Evolutionary conservation across 257 asterid genomes (phyloP).

Genomic region (Salvia rosmarinus): DNA sequence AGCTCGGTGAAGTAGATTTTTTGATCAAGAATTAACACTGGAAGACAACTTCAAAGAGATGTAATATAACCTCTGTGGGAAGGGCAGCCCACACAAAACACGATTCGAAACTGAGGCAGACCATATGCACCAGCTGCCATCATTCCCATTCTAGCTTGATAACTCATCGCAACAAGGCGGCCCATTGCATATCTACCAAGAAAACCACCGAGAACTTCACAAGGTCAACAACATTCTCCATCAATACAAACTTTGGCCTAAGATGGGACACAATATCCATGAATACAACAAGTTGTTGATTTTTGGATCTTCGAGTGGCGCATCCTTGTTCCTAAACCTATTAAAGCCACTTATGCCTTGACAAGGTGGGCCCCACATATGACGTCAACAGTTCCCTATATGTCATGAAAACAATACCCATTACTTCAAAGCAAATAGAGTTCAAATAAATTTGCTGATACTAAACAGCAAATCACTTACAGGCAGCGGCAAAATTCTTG

Average conservation of each 20-base stretch:
- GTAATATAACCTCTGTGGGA: constrained; percentile 56
- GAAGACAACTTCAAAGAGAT: not conserved
- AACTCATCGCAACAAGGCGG: too few species aligned
- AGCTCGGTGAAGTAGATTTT: not conserved
- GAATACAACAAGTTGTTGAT: constrained; percentile 62
- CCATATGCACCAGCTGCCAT: constrained; percentile 95
- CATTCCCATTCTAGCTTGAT: constrained; percentile 80
- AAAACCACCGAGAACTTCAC: too few species aligned
- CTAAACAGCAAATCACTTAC: constrained; percentile 47
- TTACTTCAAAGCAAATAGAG: constrained; percentile 8
- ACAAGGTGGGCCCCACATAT: constrained; percentile 94
- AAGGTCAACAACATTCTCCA: too few species aligned
- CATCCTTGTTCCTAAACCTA: constrained; percentile 53
- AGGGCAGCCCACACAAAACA: constrained; percentile 90
- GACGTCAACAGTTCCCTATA: constrained; percentile 70
- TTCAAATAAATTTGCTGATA: too few species aligned
- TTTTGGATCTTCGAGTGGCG: constrained; percentile 66
- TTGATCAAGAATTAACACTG: not conserved
- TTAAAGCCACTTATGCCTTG: too few species aligned
- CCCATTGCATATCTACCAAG: constrained; percentile 82
- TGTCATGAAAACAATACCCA: not conserved
- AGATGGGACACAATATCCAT: constrained; percentile 66
- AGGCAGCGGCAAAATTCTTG: constrained; percentile 72
- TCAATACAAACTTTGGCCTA: constrained; percentile 64
- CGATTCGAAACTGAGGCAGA: constrained; percentile 80